Base-by-base conservation (phyloP, 1,284 basidiomycete genomes). In the Apiotrichum sp. region DNA sequence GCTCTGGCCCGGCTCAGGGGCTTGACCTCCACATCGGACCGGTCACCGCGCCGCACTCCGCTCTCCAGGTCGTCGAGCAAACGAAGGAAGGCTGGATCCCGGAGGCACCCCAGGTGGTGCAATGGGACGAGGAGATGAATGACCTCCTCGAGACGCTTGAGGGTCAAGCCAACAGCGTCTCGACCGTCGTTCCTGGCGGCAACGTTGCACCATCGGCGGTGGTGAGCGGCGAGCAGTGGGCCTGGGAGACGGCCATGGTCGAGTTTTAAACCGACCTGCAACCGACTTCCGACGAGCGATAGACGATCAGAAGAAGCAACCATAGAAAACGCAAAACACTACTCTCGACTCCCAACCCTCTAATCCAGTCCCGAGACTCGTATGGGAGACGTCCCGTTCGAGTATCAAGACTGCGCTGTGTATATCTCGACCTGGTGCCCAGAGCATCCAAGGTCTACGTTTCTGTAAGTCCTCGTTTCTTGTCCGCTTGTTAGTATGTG, bases 1-100 rank as follows among this genome's bases (percentile, higher is more conserved):
- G 66, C 64, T 32, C 55, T 73, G 66, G 72, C 72, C 38, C 64
- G 60, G 36, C 57, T 66, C 47, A 60, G 65, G 63, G 72, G 69
- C 38, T 70, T 62, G 69, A 66, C 59, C 45, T 56, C 55, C 46
- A 53, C 57, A 40, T 52, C 49, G 47, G 47, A 54, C 40, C 40
- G 51, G 54, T 41, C 61, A 48, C 39, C 57, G 13, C 41, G 44
- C 47, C 47, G 11, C 22, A 47, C 52, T 22, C 29, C n/a, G 41
- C 56, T 16, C 6, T 48, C 41, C 57, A 55, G 55, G 53, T 29
- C 22, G 42, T 40, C 49, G 49, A 47, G 47, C 46, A 55, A 57
- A 41, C 53, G 52, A 50, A 50, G 62, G 51, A 56, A 47, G 52
- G 47, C 53, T 57, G 57, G 56, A 57, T 62, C 53, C 49, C 54